Percentiles rank a stretch among this genome's conserved stretches.
phyloP scores from a whole-genome alignment of 371 early-diverging fungal species.

The Blakeslea trispora region DNA sequence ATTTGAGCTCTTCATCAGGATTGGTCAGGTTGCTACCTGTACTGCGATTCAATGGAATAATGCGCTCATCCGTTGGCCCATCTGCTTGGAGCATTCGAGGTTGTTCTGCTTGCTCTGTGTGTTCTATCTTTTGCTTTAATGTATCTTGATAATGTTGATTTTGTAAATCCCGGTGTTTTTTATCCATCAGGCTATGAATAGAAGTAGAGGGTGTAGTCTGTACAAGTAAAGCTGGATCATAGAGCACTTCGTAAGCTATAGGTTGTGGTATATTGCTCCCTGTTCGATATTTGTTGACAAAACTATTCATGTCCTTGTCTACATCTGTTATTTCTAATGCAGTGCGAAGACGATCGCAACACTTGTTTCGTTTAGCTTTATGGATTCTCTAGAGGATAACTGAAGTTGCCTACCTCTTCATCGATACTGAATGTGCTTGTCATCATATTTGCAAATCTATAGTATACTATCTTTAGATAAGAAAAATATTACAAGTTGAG shows the following conservation, averaged over 20 bases:
- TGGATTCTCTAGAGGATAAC: not conserved
- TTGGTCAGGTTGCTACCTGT: constrained; percentile 24
- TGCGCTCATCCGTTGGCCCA: not conserved
- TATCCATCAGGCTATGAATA: not conserved
- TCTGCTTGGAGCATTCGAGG: not conserved
- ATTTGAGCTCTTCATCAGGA: constrained; percentile 38
- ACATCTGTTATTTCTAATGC: constrained; percentile 44
- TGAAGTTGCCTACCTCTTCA: constrained; percentile 43
- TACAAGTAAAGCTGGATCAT: not conserved
- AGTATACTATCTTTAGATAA: no score
- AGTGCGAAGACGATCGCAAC: constrained; percentile 47
- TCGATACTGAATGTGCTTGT: constrained; percentile 46
- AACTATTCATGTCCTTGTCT: constrained; percentile 36
- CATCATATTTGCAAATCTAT: constrained; percentile 49
- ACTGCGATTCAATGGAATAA: not conserved
- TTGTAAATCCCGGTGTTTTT: no score
- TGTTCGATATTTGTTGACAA: constrained; percentile 38
- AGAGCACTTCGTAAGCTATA: constrained; percentile 13
- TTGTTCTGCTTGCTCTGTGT: no score
- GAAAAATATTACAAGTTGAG: no score
- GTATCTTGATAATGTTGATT: no score
- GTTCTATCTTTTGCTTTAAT: no score
- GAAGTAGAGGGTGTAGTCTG: constrained; percentile 1
- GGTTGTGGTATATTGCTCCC: constrained; percentile 30
- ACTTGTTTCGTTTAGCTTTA: constrained; percentile 13